phyloP scores from a whole-genome alignment of 306 rosid genomes.

The Cucurbita pepo region DNA sequence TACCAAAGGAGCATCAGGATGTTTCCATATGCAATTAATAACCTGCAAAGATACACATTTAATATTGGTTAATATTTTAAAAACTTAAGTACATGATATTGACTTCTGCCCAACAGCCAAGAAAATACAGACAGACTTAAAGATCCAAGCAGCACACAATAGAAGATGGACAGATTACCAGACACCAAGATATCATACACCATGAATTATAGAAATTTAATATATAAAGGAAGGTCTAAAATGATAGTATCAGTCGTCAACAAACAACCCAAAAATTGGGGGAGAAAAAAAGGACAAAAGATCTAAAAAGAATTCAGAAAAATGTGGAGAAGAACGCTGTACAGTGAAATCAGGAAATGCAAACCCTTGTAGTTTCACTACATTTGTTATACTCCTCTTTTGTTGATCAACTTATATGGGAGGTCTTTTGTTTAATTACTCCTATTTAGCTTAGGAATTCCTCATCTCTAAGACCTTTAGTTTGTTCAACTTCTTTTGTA shows the following conservation, averaged over 20 bases:
- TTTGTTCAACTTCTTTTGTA: no score
- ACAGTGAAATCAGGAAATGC: not conserved
- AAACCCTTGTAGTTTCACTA: not conserved
- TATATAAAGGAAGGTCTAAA: not conserved
- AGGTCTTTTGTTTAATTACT: no score
- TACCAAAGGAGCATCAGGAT: constrained; percentile 45
- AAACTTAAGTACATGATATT: not conserved
- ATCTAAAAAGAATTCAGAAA: not conserved
- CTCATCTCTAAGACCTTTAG: no score
- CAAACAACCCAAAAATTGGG: not conserved
- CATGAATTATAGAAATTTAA: not conserved
- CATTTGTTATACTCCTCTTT: not conserved
- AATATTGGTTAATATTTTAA: not conserved
- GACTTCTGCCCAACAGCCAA: not conserved
- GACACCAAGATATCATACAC: not conserved
- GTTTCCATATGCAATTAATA: constrained; percentile 71
- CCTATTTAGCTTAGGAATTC: no score
- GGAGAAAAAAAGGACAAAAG: not conserved
- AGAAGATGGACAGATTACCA: not conserved
- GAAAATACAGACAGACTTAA: not conserved
- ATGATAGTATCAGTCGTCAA: not conserved
- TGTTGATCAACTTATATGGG: no score
- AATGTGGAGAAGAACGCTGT: not conserved
- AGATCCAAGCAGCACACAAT: not conserved
- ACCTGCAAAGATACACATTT: constrained; percentile 24